Evolutionary conservation across 371 early-diverging fungal species (phyloP), one percentile per base, ranked within the genome.

Genomic region (Mucor circinelloides): DNA sequence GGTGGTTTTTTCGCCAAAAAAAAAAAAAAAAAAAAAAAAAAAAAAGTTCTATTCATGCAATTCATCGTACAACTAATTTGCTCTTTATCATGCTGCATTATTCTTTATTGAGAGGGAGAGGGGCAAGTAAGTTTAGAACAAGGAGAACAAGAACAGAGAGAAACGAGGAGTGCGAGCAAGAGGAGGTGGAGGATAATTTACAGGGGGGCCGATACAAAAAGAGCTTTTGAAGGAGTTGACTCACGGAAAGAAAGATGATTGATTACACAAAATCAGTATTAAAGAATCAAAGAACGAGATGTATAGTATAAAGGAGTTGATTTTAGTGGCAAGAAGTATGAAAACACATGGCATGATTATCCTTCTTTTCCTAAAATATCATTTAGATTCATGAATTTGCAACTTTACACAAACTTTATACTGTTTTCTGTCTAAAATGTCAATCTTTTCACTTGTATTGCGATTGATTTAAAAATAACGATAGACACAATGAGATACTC

Each of bases 121-220:
- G 92, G 87, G 40, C 88, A 87, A 70, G 95, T 93, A 76, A 97
- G 97, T 81, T 95, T 96, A 85, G 90, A 98, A 76, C 97, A 97
- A 83, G 91, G 97, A 67, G 94, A 90, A 71, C 96, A 97, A 12
- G 95, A 93, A 74, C 97, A 98, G 2, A 97, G 96, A 12, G 98
- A 91, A 9, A 97, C 12, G 13, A 52, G 23, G 52, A 52, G 52
- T 17, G 36, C 36, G 13, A 36, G 36, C 36, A 10, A 21, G 13
- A 52, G 23, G 52, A 52, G 52, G 23, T 23, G 25, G 52, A 52
- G 52, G 27, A 5, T 23, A 52, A 9, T 46, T 52, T 52, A 52
- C 52, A 52, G 52, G 52, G 52, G 52, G 50, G n/a, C n/a, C n/a
- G n/a, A n/a, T n/a, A n/a, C 87, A 76, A 98, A 97, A 36, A 98